These are phyloP conservation scores for Aegilops sharonensis DNA, from an alignment of 176 grass and related monocot species.

Conservation along the genomic window DNA sequence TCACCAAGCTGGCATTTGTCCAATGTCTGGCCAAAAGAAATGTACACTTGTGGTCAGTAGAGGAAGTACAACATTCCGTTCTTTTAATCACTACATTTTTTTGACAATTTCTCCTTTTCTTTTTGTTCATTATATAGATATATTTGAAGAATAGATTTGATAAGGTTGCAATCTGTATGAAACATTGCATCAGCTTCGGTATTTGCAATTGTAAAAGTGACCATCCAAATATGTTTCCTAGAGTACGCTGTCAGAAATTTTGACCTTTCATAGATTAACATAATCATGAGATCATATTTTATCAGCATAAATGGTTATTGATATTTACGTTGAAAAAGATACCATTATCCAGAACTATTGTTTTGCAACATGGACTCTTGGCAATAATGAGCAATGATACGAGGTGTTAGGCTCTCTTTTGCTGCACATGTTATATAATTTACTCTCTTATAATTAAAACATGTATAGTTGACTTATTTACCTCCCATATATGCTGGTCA, in stretches of 20 bases:
- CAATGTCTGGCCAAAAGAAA: slow-evolving; percentile 54
- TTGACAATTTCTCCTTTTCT: neutral
- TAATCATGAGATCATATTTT: neutral
- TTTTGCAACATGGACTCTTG: neutral
- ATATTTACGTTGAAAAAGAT: neutral
- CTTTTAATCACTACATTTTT: neutral
- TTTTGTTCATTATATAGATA: slow-evolving; percentile 6
- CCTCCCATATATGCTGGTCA: slow-evolving; percentile 88
- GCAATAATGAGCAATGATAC: neutral
- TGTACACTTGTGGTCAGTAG: slow-evolving; percentile 8
- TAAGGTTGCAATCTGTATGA: neutral
- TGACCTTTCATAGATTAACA: neutral
- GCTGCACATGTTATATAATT: neutral
- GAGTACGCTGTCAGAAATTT: neutral
- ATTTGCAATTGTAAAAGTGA: neutral
- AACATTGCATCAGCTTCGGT: neutral
- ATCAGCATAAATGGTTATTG: neutral
- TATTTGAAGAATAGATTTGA: neutral
- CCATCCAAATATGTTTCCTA: neutral
- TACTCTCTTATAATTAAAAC: neutral
- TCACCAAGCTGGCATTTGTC: slow-evolving; percentile 95
- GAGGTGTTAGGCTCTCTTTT: neutral
- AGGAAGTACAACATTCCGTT: neutral
- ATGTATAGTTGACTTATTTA: slow-evolving; percentile 40
- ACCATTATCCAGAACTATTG: neutral